phyloP scores from a whole-genome alignment of 2,329 filamentous ascomycete genomes.

The Fusarium poae region DNA sequence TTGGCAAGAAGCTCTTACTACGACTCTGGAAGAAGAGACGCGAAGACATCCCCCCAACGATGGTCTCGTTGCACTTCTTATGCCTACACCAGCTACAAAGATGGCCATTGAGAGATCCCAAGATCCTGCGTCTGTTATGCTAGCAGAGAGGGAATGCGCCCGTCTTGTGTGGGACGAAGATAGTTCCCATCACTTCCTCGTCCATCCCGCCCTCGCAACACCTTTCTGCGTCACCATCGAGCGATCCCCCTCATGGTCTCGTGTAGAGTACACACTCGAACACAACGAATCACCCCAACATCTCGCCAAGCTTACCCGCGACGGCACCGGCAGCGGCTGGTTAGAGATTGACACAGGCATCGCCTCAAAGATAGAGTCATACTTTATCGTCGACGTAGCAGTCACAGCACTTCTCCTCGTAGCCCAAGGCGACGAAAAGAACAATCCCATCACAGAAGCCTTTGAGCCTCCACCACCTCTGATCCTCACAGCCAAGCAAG shows the following conservation, averaged over 20 bases:
- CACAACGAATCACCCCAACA: conserved; percentile 72
- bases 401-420: conserved; percentile 72
- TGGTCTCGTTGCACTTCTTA: conserved; percentile 75
- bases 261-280: conserved; percentile 74
- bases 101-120: conserved; percentile 72
- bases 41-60: conserved; percentile 69
- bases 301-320: conserved; percentile 70
- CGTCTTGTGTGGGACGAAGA: conserved; percentile 79
- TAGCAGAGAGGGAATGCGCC: conserved; percentile 77
- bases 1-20: conserved; percentile 70
- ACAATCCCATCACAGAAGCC: conserved; percentile 58
- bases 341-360: conserved; percentile 73
- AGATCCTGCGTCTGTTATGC: conserved; percentile 69
- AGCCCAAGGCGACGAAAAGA: conserved; percentile 68
- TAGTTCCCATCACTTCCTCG: conserved; percentile 69
- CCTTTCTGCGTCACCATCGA: conserved; percentile 73
- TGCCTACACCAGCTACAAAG: conserved; percentile 74
- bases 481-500: conserved; percentile 41
- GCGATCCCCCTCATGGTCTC: conserved; percentile 69
- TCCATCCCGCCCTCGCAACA: conserved; percentile 72
- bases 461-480: conserved; percentile 70
- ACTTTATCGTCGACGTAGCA: conserved; percentile 73
- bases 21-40: conserved; percentile 68
- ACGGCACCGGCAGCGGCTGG: conserved; percentile 70
- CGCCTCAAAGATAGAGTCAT: conserved; percentile 70